A percentile compares a stretch with the other conserved stretches of the same genome.
Conservation (phyloP, 805 yeast genomes). For the Candida vartiovaarae region DNA sequence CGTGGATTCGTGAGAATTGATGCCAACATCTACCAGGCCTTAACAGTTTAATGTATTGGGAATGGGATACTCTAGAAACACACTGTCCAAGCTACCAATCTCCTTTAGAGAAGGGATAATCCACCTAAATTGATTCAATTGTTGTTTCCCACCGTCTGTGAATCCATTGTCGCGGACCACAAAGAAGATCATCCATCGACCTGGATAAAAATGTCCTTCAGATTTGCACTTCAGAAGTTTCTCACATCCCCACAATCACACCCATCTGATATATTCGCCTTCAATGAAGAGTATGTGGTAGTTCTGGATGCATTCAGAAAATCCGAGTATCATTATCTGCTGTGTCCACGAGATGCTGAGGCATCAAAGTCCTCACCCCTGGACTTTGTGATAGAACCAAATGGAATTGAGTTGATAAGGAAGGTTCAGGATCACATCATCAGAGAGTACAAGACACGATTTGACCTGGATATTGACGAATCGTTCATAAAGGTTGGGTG, state of each 20-base stretch:
- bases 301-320: constrained; percentile 61
- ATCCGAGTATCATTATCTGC: constrained; percentile 49
- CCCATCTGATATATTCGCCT: constrained; percentile 33
- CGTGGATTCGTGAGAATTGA: no score
- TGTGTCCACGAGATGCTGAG: constrained; percentile 44
- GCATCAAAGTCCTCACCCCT: constrained; percentile 44
- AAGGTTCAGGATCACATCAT: constrained; percentile 10
- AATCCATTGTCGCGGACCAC: no score
- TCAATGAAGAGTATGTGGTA: constrained; percentile 48
- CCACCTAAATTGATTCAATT: no score
- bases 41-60: no score
- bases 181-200: no score
- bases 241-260: constrained; percentile 38
- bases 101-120: no score
- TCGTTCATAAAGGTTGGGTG: constrained; percentile 47
- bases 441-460: constrained; percentile 8
- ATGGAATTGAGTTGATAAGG: constrained; percentile 11
- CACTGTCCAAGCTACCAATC: no score
- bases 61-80: no score
- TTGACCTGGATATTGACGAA: constrained; percentile 16
- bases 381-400: constrained; percentile 22
- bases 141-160: no score
- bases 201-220: constrained; percentile 35
- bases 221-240: constrained; percentile 41
- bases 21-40: no score